These are phyloP conservation scores for Chaetomium tenue DNA, from an alignment of 495 filamentous ascomycete genomes.

Conservation along the genomic window DNA sequence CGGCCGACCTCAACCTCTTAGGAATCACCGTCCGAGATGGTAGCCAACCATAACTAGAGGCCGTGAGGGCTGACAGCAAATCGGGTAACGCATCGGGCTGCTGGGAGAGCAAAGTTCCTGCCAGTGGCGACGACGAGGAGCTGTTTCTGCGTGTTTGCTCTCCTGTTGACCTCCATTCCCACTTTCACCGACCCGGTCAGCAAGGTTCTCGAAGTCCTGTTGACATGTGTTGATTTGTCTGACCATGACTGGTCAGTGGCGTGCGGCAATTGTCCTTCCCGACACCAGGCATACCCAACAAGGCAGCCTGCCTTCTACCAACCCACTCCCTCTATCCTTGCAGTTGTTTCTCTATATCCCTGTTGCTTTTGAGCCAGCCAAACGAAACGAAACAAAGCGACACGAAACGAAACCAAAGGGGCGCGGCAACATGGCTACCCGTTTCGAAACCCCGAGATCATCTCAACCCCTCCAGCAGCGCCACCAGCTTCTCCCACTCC, in stretches of 20 bases:
- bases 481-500: conserved; percentile 65
- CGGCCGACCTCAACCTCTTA: not conserved
- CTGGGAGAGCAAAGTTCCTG: not conserved
- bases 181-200: not conserved
- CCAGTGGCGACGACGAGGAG: not conserved
- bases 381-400: not conserved
- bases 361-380: not conserved
- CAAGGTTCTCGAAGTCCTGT: not conserved
- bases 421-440: too few relatives aligned
- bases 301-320: not conserved
- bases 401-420: not conserved
- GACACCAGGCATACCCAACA: not conserved
- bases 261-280: not conserved
- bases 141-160: not conserved
- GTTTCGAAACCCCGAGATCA: conserved; percentile 13
- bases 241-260: not conserved
- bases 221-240: not conserved
- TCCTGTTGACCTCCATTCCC: not conserved
- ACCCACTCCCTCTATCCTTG: not conserved
- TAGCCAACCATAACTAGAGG: not conserved
- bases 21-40: not conserved
- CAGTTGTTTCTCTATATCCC: not conserved
- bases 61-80: not conserved
- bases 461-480: conserved; percentile 60
- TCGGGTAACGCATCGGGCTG: not conserved